Evolutionary conservation across 1,284 basidiomycete species (phyloP), one percentile per base, ranked within the genome.

Genomic region (Malassezia nana): DNA sequence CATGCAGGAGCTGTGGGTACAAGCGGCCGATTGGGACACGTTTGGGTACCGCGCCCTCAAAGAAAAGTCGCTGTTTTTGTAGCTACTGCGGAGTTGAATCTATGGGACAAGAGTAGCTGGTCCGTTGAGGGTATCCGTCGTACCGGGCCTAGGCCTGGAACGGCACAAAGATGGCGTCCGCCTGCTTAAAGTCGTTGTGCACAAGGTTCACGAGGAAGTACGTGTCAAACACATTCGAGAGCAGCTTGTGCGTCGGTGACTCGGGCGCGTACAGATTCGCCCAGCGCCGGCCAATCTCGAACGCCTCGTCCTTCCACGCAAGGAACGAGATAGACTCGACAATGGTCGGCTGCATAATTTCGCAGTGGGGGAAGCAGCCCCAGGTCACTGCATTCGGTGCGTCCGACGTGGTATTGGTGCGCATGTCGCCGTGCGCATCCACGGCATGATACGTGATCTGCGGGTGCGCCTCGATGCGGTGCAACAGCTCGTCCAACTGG

Each of bases 361-460:
- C 94, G 75, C 89, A 16, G 56, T 72, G 69, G 7, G 94, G 92
- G 81, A 96, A 99, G 6, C 94, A 89, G 63, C 92, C 94, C 94
- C 92, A 99, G 0, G 94, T 99, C 42, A 99, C 94, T 6, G 94
- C 94, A 68, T 96, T 98, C 32, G 92, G 90, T 7, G 89, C 87
- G 30, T 92, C 87, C 1, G 85, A 85, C 59, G 85, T 83, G 29
- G 84, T 89, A 78, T 98, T 98, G 49, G 91, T 95, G 51, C 83
- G 81, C 65, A 96, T 81, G 71, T 96, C 91, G 43, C 94, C 94
- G 59, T 66, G 64, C 18, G 66, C 60, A 78, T 89, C 89, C 74
- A 89, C 89, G 48, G 91, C 89, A 70, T 96, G 91, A 79, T 98
- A 99, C 5, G 90, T 98, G 75, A 95, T 87, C 66, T 86, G 83